phyloP scores from a whole-genome alignment of 441 rosid species.

The Dalechampia spathulata region DNA sequence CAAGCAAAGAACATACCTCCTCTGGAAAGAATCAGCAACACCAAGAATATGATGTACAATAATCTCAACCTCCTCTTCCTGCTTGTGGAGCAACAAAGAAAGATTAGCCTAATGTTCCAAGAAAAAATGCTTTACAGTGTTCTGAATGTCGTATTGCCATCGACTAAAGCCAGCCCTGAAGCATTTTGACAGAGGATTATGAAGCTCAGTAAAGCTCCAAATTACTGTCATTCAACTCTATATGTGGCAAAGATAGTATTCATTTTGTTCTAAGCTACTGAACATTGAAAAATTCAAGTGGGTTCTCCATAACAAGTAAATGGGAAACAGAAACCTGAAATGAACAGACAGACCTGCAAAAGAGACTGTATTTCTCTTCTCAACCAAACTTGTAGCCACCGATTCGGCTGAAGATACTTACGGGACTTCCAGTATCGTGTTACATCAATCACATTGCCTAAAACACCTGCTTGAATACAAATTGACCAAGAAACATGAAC shows the following conservation, averaged over 20 bases:
- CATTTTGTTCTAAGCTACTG: too few relatives aligned
- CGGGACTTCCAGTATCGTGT: slow-evolving; percentile 57
- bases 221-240: too few relatives aligned
- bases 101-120: too few relatives aligned
- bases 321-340: background rate
- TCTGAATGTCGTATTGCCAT: background rate
- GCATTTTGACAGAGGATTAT: too few relatives aligned
- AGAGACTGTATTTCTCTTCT: slow-evolving; percentile 86
- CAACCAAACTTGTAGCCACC: slow-evolving; percentile 67
- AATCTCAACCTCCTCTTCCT: slow-evolving; percentile 80
- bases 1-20: slow-evolving; percentile 33
- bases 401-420: slow-evolving; percentile 56
- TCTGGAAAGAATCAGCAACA: slow-evolving; percentile 48
- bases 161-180: background rate
- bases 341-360: slow-evolving; percentile 47
- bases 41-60: slow-evolving; percentile 67
- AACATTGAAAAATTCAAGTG: too few relatives aligned
- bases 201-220: background rate
- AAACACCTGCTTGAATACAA: slow-evolving; percentile 41
- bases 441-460: slow-evolving; percentile 40
- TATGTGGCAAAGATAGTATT: too few relatives aligned
- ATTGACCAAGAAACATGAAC: slow-evolving; percentile 19
- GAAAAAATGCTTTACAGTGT: too few relatives aligned
- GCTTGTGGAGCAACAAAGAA: background rate
- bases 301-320: background rate